Base-by-base conservation (phyloP, 2,329 filamentous ascomycete genomes). In the Salinomyces thailandicus region DNA sequence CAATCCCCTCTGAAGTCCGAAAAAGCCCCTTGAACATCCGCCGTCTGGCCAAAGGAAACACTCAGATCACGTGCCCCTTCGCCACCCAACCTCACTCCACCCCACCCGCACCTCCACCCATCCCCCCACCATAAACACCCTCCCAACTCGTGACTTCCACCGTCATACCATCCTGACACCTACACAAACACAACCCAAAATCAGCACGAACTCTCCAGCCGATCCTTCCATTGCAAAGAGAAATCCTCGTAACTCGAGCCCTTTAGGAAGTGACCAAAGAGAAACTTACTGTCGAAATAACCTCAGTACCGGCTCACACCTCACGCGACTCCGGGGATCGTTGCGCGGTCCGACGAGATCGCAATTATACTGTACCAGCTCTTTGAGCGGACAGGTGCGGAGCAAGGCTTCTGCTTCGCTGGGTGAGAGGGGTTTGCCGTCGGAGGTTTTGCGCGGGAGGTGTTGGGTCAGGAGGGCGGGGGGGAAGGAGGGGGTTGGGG, bases 321-420 rank as follows among this genome's bases (percentile, higher is more conserved):
- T 54, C 17, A 72, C 57, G 2, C 61, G 57, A 3, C 64, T 60
- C 34, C 54, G 51, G 13, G 58, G 60, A 34, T 59, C 50, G 20
- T 63, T 58, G 30, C 53, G 55, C 35, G 64, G 60, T 22, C 62
- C 56, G 6, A 67, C 60, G 7, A 75, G 59, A 51, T 75, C 67
- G 57, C 77, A 81, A 17, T 68, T 68, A 52, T 77, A 79, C 58
- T 81, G 76, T 31, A 73, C 60, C 56, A 80, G 57, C 53, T 79
- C 72, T 46, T 72, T 62, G 27, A 79, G 57, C 38, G 67, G 58
- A 54, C 76, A 80, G 33, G 72, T 60, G 22, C 46, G 54, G 5
- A 79, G 61, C 19, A 72, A 60, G 41, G 75, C 59, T 12, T 64
- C 59, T n/a, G n/a, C n/a, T n/a, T n/a, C n/a, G 9, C 9, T 9